Evolutionary conservation across 2,329 filamentous ascomycete species (phyloP).

Genomic region (Pseudogymnoascus sp.): DNA sequence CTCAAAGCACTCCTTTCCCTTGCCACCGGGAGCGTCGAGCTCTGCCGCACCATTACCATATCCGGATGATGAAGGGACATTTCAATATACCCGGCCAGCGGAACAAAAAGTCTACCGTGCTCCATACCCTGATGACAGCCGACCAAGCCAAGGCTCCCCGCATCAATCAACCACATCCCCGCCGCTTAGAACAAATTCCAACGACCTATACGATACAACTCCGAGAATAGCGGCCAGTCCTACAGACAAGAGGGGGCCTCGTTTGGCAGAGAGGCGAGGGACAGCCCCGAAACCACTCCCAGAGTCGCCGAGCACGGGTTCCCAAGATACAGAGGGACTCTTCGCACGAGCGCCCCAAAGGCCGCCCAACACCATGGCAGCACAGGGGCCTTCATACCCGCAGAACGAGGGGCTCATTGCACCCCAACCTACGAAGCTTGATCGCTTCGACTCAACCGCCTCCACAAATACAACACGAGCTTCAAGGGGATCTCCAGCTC

Average conservation of each 20-base stretch:
- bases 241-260: conserved; percentile 50
- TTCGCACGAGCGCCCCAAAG: conserved; percentile 53
- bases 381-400: conserved; percentile 44
- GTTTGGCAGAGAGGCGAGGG: conserved; percentile 73
- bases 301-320: conserved; percentile 70
- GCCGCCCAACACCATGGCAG: conserved; percentile 31
- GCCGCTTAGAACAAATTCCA: conserved; percentile 13
- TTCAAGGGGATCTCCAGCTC: conserved; percentile 85
- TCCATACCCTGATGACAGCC: conserved; percentile 30
- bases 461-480: conserved; percentile 91
- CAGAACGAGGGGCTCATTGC: conserved; percentile 19
- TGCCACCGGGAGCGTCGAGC: conserved; percentile 62
- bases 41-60: conserved; percentile 63
- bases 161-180: conserved; percentile 10
- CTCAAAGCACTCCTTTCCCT: conserved; percentile 52
- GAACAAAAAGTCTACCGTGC: conserved; percentile 27
- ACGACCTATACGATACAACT: conserved; percentile 28
- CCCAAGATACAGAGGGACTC: conserved; percentile 69
- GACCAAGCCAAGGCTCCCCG: conserved; percentile 17
- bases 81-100: conserved; percentile 30
- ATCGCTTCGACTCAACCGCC: conserved; percentile 68
- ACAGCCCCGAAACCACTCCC: conserved; percentile 76
- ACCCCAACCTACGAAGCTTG: conserved; percentile 39
- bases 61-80: conserved; percentile 58
- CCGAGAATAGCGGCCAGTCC: conserved; percentile 31